Base-by-base conservation (phyloP, 352 stramenopile species). In the Pilasporangium apinafurcum region DNA sequence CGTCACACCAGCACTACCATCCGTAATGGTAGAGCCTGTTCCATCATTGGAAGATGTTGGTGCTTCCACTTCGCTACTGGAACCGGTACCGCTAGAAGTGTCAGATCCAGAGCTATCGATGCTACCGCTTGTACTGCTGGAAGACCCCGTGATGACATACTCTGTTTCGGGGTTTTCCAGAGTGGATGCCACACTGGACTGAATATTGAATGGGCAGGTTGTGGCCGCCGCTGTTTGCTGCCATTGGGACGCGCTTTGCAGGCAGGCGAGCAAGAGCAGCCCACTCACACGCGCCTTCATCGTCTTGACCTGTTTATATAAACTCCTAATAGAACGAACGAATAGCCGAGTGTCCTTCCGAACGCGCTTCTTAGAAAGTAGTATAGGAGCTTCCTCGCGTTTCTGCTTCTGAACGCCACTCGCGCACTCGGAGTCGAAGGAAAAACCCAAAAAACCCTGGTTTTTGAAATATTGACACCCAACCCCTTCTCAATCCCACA, bases 161-260 rank as follows among this genome's bases (percentile, higher is more conserved):
- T 74, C 65, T 8, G 60, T 77, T 30, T 80, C 76, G 44, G 72
- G 76, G 39, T 75, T 59, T 24, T 54, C 56, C 17, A 89, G 69
- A 42, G 77, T 86, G 20, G 77, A 89, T 36, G 62, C 56, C 13
- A 79, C 65, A 26, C 51, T 24, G 20, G 68, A 71, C 48, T 89
- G 77, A 25, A 86, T 37, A 33, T 68, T 71, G 35, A 89, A 70
- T 36, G 68, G 67, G 44, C 77, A 89, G 44, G 66, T 83, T 21
- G 71, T 56, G 28, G 50, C 65, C 21, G 44, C 39, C 9, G 60
- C 60, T 28, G 46, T 49, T 25, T 54, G 33, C 45, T 32, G 32
- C 37, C 47, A 14, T 16, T 45, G 14, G 8, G 34, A 28, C 7
- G 30, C 28, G 37, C 49, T 48, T 17, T 51, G 42, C 26, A 53